Evolutionary conservation across 768 basidiomycete genomes (phyloP).

Genomic region (Boletales sp.): DNA sequence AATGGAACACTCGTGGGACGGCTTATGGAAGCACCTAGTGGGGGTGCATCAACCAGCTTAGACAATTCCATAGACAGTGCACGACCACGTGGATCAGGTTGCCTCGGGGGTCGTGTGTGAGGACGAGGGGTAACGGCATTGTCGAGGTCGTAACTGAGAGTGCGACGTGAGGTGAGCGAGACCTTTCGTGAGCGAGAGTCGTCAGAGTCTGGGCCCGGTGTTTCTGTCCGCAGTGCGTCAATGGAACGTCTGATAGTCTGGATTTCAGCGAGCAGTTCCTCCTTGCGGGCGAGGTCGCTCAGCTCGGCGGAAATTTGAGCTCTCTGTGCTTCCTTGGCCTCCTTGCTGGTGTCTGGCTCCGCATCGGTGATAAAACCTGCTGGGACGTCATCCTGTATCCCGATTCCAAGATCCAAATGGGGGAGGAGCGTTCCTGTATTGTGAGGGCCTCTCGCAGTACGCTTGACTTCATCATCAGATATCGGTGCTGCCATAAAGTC

Average conservation of each 20-base stretch:
- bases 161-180: slow-evolving; percentile 64
- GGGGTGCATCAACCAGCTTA: slow-evolving; percentile 39
- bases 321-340: slow-evolving; percentile 32
- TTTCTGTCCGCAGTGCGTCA: slow-evolving; percentile 69
- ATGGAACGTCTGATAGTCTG: slow-evolving; percentile 77
- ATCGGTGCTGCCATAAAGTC: slow-evolving; percentile 66
- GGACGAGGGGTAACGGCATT: slow-evolving; percentile 46
- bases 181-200: slow-evolving; percentile 63
- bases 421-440: slow-evolving; percentile 55
- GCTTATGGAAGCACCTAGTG: slow-evolving; percentile 52
- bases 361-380: slow-evolving; percentile 59
- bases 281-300: slow-evolving; percentile 58
- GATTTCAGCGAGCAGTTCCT: slow-evolving; percentile 73
- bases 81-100: slow-evolving; percentile 62
- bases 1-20: slow-evolving; percentile 75
- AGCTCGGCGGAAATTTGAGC: slow-evolving; percentile 40
- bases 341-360: slow-evolving; percentile 25
- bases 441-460: slow-evolving; percentile 48
- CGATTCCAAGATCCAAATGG: slow-evolving; percentile 68
- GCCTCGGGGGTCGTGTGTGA: slow-evolving; percentile 69
- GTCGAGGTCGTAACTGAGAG: slow-evolving; percentile 63
- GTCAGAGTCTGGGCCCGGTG: slow-evolving; percentile 44
- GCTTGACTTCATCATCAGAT: slow-evolving; percentile 58
- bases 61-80: slow-evolving; percentile 74
- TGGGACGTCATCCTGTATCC: slow-evolving; percentile 75